These are phyloP conservation scores for Cucumis variabilis DNA, from an alignment of 331 rosid genomes.

Conservation along the genomic window DNA sequence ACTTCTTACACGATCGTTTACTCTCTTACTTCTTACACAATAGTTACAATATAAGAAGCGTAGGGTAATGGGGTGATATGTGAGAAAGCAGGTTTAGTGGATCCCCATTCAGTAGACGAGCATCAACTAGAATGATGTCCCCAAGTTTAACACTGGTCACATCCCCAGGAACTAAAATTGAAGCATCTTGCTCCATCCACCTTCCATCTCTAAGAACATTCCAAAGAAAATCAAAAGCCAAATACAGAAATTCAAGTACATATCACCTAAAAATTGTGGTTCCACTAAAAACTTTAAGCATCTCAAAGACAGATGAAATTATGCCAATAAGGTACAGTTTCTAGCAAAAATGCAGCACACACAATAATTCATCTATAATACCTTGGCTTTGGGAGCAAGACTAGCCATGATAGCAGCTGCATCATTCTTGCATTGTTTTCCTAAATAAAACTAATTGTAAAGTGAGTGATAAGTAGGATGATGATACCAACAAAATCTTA, in stretches of 20 bases:
- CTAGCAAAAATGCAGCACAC: neutral
- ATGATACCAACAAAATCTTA: slow-evolving; percentile 98
- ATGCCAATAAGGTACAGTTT: neutral
- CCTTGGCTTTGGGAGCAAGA: slow-evolving; percentile 99
- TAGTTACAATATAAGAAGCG: neutral
- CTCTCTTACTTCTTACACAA: neutral
- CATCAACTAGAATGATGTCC: slow-evolving; percentile 87
- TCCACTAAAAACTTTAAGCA: slow-evolving; percentile 7
- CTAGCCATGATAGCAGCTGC: slow-evolving; percentile 99
- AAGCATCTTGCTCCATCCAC: slow-evolving; percentile 35
- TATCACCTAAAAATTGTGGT: neutral
- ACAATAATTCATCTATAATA: slow-evolving; percentile 33
- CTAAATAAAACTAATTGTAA: slow-evolving; percentile 96
- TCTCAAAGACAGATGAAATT: neutral
- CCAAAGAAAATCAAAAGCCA: slow-evolving; percentile 36
- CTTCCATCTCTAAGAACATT: slow-evolving; percentile 97
- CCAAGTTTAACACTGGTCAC: slow-evolving; percentile 85
- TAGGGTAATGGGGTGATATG: neutral
- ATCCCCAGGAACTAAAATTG: slow-evolving; percentile 77
- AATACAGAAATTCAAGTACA: slow-evolving; percentile 1
- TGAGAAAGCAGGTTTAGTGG: slow-evolving; percentile 49
- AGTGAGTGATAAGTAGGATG: slow-evolving; percentile 87
- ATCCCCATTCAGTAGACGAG: slow-evolving; percentile 95
- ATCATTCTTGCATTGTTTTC: slow-evolving; percentile 97
- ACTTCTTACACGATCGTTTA: too few relatives aligned